Conservation (phyloP, 208 protist species). For the Wallacemonas sp. region DNA sequence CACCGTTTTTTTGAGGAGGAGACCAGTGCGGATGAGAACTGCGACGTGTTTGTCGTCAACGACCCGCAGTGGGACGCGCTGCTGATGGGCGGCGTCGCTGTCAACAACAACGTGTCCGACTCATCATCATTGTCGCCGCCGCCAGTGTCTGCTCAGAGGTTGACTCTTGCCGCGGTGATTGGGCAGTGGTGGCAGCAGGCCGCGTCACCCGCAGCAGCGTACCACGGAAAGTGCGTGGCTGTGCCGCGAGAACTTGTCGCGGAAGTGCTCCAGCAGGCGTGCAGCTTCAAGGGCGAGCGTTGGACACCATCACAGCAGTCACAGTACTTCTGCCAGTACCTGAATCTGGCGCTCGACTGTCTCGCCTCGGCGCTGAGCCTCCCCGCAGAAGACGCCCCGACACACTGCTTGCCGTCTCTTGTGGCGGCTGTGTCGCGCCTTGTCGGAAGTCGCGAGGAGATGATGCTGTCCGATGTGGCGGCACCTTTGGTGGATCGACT, state of each 20-base stretch:
- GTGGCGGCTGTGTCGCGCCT: conserved; percentile 1
- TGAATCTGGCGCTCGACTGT: conserved; percentile 8
- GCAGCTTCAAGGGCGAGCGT: conserved; percentile 31
- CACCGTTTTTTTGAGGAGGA: conserved; percentile 86
- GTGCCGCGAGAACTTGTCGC: conserved; percentile 30
- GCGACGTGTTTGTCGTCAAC: conserved; percentile 43
- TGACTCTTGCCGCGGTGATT: conserved; percentile 1
- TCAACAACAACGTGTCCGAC: no score
- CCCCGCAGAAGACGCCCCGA: neutral
- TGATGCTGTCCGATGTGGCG: neutral
- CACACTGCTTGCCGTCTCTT: conserved; percentile 1
- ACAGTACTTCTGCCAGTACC: neutral
- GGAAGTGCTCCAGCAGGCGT: conserved; percentile 44
- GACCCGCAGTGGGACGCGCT: conserved; percentile 55
- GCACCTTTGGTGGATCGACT: neutral
- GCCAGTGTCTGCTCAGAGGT: no score
- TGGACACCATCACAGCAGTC: conserved; percentile 21
- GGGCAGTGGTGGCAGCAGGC: conserved; percentile 19
- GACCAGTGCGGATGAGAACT: conserved; percentile 40
- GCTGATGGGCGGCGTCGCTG: conserved; percentile 28
- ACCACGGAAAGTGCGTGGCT: no score
- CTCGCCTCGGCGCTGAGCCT: neutral
- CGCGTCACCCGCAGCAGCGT: no score
- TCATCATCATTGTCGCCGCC: no score
- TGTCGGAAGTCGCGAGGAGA: conserved; percentile 1